Evolutionary conservation across 345 rosid species (phyloP).

Genomic region (Eucalyptus polybractea): DNA sequence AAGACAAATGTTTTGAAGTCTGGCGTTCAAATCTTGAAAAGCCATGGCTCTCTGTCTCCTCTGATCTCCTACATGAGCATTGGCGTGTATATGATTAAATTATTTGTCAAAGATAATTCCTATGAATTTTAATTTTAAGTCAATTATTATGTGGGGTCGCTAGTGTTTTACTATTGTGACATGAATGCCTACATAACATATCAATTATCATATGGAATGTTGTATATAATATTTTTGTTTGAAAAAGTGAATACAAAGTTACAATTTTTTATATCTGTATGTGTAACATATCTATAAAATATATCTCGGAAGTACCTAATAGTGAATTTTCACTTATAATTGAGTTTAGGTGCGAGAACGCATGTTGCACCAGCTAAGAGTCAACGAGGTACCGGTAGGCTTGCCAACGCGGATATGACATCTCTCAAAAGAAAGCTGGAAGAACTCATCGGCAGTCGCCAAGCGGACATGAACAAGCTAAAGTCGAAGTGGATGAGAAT

Average conservation of each 20-base stretch:
- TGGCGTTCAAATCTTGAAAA: neutral
- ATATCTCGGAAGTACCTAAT: neutral
- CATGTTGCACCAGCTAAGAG: neutral
- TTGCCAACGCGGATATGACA: neutral
- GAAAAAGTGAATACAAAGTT: too few relatives aligned
- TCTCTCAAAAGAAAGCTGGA: neutral
- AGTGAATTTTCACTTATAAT: neutral
- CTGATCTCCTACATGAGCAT: too few relatives aligned
- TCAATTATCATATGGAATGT: neutral
- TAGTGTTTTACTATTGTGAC: neutral
- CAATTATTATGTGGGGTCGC: neutral
- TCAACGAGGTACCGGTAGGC: neutral
- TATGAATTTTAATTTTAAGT: too few relatives aligned
- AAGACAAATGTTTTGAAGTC: neutral
- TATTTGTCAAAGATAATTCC: neutral
- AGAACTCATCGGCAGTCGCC: neutral
- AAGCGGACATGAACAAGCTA: neutral
- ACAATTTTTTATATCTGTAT: too few relatives aligned
- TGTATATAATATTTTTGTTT: neutral
- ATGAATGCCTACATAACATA: neutral
- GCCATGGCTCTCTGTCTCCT: neutral
- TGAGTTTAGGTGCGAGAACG: neutral
- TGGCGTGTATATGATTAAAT: neutral
- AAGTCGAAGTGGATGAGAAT: neutral
- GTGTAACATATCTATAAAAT: neutral